Evolutionary conservation across 1,139 yeast genomes (phyloP).

Genomic region (Nadsonia commutata): DNA sequence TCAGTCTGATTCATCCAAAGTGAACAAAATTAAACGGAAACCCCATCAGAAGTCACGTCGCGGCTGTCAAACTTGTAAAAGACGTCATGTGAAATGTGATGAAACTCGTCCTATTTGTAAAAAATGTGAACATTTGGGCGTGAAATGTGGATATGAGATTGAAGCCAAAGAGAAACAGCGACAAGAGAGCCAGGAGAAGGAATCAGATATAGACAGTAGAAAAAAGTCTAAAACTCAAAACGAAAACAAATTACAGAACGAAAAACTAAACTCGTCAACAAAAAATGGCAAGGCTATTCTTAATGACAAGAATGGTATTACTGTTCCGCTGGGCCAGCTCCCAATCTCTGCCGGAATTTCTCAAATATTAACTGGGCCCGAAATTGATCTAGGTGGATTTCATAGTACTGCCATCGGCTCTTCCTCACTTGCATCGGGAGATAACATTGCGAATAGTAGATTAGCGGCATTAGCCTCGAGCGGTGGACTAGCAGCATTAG

Average conservation of each 20-base stretch:
- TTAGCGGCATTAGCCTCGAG: neutral
- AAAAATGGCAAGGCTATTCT: too few relatives aligned
- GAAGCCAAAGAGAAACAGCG: slow-evolving; percentile 5
- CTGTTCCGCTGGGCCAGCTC: too few relatives aligned
- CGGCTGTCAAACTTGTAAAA: slow-evolving; percentile 83
- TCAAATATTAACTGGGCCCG: neutral
- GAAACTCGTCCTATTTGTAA: slow-evolving; percentile 68
- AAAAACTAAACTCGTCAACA: too few relatives aligned
- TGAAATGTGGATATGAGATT: slow-evolving; percentile 39
- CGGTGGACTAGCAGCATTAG: neutral
- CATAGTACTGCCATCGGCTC: neutral
- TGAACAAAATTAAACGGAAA: slow-evolving; percentile 18
- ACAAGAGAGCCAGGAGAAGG: too few relatives aligned
- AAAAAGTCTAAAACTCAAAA: too few relatives aligned
- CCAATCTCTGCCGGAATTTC: neutral
- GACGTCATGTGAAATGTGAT: slow-evolving; percentile 83
- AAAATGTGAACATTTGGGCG: slow-evolving; percentile 63
- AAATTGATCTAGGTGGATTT: neutral
- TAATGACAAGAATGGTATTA: too few relatives aligned
- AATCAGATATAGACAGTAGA: too few relatives aligned
- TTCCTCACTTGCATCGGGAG: too few relatives aligned
- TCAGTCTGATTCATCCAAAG: neutral
- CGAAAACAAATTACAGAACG: too few relatives aligned
- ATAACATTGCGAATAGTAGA: neutral
- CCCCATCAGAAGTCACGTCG: slow-evolving; percentile 70